A percentile compares a stretch with the other conserved stretches of the same genome.
These are phyloP conservation scores for Naegleria fowleri DNA, from an alignment of 208 protist species.

Conservation along the genomic window DNA sequence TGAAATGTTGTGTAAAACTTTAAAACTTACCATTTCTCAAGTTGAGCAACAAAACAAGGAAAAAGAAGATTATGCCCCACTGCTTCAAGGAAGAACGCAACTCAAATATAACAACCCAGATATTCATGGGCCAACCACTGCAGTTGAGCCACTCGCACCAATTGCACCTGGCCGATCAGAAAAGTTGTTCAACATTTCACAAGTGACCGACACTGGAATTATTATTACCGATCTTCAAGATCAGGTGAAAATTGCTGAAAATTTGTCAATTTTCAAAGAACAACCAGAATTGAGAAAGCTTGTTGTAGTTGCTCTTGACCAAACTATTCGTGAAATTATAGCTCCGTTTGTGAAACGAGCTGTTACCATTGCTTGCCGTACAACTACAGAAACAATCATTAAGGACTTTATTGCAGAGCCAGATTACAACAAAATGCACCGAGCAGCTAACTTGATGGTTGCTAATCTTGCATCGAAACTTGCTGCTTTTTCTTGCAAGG, in stretches of 20 bases:
- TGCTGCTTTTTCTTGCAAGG: constrained; percentile 80
- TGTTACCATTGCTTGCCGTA: constrained; percentile 78
- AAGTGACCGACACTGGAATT: not conserved
- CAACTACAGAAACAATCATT: constrained; percentile 77
- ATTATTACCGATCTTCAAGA: constrained; percentile 4
- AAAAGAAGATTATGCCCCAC: not conserved
- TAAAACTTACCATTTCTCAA: constrained; percentile 56
- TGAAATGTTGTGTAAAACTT: constrained; percentile 70
- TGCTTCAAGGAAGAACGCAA: not conserved
- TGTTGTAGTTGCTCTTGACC: constrained; percentile 65
- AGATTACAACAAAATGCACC: constrained; percentile 68
- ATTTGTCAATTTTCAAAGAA: constrained; percentile 34
- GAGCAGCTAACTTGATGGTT: constrained; percentile 74
- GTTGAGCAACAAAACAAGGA: constrained; percentile 27
- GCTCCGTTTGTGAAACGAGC: constrained; percentile 78
- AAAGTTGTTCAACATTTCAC: not conserved
- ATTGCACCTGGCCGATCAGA: not conserved
- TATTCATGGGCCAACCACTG: not conserved
- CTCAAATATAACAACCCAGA: not conserved
- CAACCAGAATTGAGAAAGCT: constrained; percentile 47
- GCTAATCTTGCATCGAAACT: constrained; percentile 70
- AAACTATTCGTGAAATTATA: constrained; percentile 76
- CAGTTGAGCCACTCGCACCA: not conserved
- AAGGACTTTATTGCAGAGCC: constrained; percentile 94
- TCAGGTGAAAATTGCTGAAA: not conserved